Evolutionary conservation across 1,284 basidiomycete species (phyloP).

Genomic region (Calocybe gambosa): DNA sequence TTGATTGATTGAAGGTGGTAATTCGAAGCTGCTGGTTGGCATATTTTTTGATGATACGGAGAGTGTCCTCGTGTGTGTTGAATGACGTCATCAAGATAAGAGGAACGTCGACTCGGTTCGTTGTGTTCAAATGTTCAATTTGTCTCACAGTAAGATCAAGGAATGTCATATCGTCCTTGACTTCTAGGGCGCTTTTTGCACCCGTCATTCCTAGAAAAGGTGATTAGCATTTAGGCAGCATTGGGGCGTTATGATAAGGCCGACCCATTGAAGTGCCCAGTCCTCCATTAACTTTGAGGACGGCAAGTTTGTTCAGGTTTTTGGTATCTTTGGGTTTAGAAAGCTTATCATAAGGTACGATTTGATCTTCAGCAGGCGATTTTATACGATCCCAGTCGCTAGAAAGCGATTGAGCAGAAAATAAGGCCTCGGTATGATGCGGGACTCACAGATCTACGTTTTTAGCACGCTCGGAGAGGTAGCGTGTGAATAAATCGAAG

Average conservation of each 20-base stretch:
- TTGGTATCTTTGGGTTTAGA: conserved; percentile 53
- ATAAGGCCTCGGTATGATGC: conserved; percentile 15
- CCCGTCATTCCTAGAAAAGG: conserved; percentile 75
- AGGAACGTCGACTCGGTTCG: conserved; percentile 77
- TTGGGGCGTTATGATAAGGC: conserved; percentile 16
- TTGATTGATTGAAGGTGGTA: conserved; percentile 96
- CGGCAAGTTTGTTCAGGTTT: conserved; percentile 91
- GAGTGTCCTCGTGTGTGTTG: conserved; percentile 97
- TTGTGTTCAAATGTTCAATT: conserved; percentile 86
- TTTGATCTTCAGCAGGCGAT: conserved; percentile 89
- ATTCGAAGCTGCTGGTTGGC: conserved; percentile 96
- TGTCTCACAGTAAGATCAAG: conserved; percentile 95
- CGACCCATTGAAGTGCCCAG: conserved; percentile 94
- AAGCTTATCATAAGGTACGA: conserved; percentile 83
- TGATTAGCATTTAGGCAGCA: background rate
- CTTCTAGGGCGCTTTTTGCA: conserved; percentile 87
- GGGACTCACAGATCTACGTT: conserved; percentile 84
- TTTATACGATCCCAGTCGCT: conserved; percentile 98
- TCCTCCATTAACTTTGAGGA: conserved; percentile 99
- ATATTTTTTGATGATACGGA: conserved; percentile 99
- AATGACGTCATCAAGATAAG: conserved; percentile 99
- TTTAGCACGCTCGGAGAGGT: conserved; percentile 92
- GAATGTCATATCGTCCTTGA: conserved; percentile 99
- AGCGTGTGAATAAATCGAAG: conserved; percentile 98
- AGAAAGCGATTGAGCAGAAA: conserved; percentile 12